A percentile compares a stretch with the other conserved stretches of the same genome.
Conservation (phyloP, 192 early-diverging fungal species). For the Coemansia sp. region DNA sequence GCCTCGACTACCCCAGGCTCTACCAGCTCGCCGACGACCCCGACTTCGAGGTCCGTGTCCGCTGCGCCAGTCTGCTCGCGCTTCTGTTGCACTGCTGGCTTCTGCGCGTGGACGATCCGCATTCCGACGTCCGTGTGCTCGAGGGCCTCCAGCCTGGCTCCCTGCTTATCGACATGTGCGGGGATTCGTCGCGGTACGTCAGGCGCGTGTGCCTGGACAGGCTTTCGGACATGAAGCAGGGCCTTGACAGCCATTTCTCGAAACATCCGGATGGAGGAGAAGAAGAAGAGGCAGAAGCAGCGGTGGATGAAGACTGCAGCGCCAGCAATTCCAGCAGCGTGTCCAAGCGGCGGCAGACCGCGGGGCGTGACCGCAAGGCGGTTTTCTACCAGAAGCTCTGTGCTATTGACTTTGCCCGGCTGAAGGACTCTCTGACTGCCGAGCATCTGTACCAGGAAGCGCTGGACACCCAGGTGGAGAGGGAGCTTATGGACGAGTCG, state of each 20-base stretch:
- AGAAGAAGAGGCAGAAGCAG: background rate
- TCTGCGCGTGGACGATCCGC: background rate
- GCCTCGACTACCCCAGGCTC: constrained; percentile 15
- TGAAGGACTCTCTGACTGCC: constrained; percentile 30
- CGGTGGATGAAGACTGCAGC: background rate
- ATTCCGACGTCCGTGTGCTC: background rate
- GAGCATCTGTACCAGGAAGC: constrained; percentile 55
- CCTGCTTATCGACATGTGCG: constrained; percentile 43
- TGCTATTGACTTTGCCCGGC: constrained; percentile 26
- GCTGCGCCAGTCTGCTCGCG: constrained; percentile 23
- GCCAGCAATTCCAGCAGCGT: background rate
- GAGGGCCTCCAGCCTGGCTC: constrained; percentile 16
- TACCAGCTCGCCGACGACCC: constrained; percentile 30
- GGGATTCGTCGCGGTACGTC: constrained; percentile 53
- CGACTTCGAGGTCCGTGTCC: constrained; percentile 54
- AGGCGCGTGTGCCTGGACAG: constrained; percentile 32
- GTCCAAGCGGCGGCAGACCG: constrained; percentile 3
- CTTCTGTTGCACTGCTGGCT: constrained; percentile 16
- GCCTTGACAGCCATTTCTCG: background rate
- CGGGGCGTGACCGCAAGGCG: background rate
- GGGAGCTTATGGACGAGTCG: constrained; percentile 41
- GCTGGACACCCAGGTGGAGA: constrained; percentile 43
- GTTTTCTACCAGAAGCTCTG: constrained; percentile 21
- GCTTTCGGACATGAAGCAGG: constrained; percentile 16
- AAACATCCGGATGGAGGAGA: too few relatives aligned